Base-by-base conservation (phyloP, 2,329 filamentous ascomycete species). In the Zopfia rhizophila region DNA sequence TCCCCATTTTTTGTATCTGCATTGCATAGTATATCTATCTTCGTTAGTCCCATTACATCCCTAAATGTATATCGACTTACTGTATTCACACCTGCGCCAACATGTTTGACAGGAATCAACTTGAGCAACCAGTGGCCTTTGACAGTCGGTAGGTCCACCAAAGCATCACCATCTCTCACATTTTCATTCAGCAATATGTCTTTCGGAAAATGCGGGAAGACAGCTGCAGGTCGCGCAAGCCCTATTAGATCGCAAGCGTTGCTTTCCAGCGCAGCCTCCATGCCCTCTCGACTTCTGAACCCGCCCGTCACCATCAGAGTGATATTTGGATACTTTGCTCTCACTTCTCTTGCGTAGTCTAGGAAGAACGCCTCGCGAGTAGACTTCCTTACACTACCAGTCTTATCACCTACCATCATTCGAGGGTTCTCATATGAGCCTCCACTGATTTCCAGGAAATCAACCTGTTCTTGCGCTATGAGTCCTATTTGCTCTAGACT, bases 371-470 rank as follows among this genome's bases (percentile, higher is more conserved):
- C 83, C 56, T 89, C 86, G 6, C 86, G 78, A 0, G 77, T 10
- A 72, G 69, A 1, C 83, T 84, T 5, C 75, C 74, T 16, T 72
- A 70, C n/a, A 24, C n/a, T 27, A 36, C 28, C 37, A 7, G 31
- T 13, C 14, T 24, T 37, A 38, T 45, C 40, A 12, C 38, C 41
- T 7, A n/a, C 35, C 8, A 24, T 28, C 41, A 58, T 42, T 12
- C 43, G 13, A 42, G 37, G 22, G 32, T 56, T 56, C 64, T 61
- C 58, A 13, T 58, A 41, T 3, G 57, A 80, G 0, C 87, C 86
- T 0, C 87, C 87, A 13, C 80, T 84, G 18, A 90, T 78, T 66
- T 90, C 86, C 2, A 90, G 69, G 53, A 88, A 89, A 66, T 90
- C 87, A 1, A 89, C 69, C 4, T 72, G 80, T 27, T 74, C 75